Conservation (phyloP, 345 rosid species). For the Erucastrum elatum region DNA sequence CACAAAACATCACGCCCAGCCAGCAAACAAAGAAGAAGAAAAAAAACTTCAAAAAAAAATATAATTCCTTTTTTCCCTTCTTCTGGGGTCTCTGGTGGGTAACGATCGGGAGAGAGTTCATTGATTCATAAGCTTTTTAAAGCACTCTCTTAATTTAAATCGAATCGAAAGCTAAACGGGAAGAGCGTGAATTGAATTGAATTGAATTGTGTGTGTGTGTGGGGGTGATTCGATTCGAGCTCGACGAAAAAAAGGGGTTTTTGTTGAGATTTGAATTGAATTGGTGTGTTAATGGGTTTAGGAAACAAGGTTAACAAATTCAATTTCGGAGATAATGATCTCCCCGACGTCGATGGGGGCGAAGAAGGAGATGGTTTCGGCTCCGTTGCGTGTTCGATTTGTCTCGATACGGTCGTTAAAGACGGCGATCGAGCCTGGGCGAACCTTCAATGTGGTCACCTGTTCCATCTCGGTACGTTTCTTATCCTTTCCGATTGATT, state of each 20-base stretch:
- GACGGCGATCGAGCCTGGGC: conserved; percentile 95
- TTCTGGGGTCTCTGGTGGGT: conserved; percentile 12
- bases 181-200: neutral
- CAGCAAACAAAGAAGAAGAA: neutral
- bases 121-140: neutral
- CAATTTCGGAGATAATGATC: conserved; percentile 45
- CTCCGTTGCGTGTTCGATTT: conserved; percentile 89
- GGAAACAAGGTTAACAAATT: conserved; percentile 48
- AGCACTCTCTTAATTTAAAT: neutral
- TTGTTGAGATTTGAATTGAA: conserved; percentile 29
- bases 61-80: neutral
- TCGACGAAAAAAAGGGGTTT: conserved; percentile 29
- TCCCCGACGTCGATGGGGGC: conserved; percentile 52
- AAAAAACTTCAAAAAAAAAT: neutral
- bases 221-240: neutral
- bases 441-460: conserved; percentile 95
- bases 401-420: conserved; percentile 75
- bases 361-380: conserved; percentile 56
- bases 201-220: neutral
- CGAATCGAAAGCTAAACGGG: neutral
- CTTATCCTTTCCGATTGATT: neutral
- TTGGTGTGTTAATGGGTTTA: conserved; percentile 65
- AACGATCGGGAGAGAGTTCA: conserved; percentile 32
- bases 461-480: conserved; percentile 75
- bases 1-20: conserved; percentile 23